These are phyloP conservation scores for Chenopodium suecicum DNA, from an alignment of 148 eudicot species.

Conservation along the genomic window DNA sequence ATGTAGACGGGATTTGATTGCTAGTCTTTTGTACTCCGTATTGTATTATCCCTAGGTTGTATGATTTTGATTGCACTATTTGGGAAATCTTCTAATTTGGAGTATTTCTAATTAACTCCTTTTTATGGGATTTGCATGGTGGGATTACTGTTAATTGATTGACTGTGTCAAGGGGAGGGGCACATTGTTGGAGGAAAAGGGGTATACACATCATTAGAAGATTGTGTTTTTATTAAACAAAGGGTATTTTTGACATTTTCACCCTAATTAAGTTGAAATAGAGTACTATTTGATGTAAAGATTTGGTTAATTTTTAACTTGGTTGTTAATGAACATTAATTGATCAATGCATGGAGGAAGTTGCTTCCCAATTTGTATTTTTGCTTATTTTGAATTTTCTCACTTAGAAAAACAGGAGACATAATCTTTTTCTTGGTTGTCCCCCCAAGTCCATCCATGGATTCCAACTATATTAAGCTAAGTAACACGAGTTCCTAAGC, in stretches of 20 bases:
- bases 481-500: constrained; percentile 13
- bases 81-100: neutral
- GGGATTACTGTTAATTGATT: constrained; percentile 11
- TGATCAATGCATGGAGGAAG: neutral
- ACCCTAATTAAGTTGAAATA: no score
- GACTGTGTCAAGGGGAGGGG: neutral
- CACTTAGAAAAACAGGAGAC: constrained; percentile 16
- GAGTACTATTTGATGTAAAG: neutral
- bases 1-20: neutral
- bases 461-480: neutral
- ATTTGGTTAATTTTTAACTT: neutral
- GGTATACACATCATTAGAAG: neutral
- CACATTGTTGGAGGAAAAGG: neutral
- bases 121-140: constrained; percentile 23
- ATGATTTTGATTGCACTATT: neutral
- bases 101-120: neutral
- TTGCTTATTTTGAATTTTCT: neutral
- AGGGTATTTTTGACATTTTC: neutral
- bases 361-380: neutral
- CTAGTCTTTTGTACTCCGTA: no score
- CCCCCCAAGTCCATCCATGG: constrained; percentile 3
- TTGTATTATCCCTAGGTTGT: no score
- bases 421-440: constrained; percentile 20
- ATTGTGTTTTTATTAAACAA: neutral
- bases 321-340: neutral